Evolutionary conservation across 768 basidiomycete species (phyloP).

Genomic region (Paxillus involutus): DNA sequence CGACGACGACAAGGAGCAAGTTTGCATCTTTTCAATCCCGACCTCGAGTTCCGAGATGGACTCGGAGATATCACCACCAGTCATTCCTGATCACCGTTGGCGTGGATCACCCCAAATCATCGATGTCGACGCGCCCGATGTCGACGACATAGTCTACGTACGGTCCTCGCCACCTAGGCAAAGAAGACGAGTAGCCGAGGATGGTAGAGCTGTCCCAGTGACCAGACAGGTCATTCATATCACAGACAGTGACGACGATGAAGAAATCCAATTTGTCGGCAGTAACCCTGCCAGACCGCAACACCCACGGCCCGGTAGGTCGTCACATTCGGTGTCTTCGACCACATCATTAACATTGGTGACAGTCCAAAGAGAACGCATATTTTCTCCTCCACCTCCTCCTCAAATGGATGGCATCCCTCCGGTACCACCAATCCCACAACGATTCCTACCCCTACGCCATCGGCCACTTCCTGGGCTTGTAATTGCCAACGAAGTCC

Average conservation of each 20-base stretch:
- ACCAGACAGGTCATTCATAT: conserved; percentile 32
- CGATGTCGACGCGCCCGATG: conserved; percentile 44
- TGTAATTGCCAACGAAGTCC: conserved; percentile 49
- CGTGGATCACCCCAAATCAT: conserved; percentile 35
- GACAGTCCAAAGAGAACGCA: conserved; percentile 21
- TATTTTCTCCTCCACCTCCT: conserved; percentile 52
- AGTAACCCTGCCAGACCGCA: conserved; percentile 18
- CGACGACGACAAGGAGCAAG: conserved; percentile 17
- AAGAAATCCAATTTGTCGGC: conserved; percentile 28
- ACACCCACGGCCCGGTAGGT: conserved; percentile 17
- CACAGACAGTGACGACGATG: conserved; percentile 42
- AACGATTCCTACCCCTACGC: conserved; percentile 39
- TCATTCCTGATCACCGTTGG: conserved; percentile 11
- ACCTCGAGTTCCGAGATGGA: conserved; percentile 21
- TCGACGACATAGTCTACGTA: conserved; percentile 30
- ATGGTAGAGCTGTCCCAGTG: conserved; percentile 17
- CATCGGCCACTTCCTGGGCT: conserved; percentile 39
- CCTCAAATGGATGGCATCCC: conserved; percentile 41
- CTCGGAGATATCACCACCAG: conserved; percentile 1
- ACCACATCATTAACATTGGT: background rate
- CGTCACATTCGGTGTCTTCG: background rate
- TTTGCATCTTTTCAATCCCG: background rate
- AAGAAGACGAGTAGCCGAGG: conserved; percentile 26
- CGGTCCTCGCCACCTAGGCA: conserved; percentile 22
- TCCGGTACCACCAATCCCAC: conserved; percentile 54